Base-by-base conservation (phyloP, 768 basidiomycete species). In the Amanita exitialis region DNA sequence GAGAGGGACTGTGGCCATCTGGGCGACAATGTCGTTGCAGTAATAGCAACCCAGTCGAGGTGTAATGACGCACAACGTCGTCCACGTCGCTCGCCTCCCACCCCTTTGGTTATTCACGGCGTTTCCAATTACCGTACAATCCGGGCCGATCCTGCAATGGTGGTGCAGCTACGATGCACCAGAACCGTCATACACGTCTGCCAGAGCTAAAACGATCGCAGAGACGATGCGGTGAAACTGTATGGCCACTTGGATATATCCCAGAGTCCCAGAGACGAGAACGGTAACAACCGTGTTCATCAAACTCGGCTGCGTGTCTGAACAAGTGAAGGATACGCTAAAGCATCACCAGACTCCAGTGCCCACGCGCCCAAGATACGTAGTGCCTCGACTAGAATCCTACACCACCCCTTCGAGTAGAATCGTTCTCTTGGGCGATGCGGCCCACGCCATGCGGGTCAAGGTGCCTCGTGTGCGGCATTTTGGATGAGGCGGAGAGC, bases 1-100 rank as follows among this genome's bases (percentile, higher is more conserved):
- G 88, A 86, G 77, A 75, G 63, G 8, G 71, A 74, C 72, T 72
- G 48, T 12, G 4, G n/a, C n/a, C n/a, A n/a, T n/a, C n/a, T n/a
- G n/a, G n/a, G n/a, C n/a, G n/a, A n/a, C n/a, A n/a, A n/a, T n/a
- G n/a, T n/a, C n/a, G n/a, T n/a, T n/a, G n/a, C n/a, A n/a, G n/a
- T n/a, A n/a, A n/a, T n/a, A n/a, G n/a, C n/a, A n/a, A n/a, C n/a
- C n/a, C n/a, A n/a, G n/a, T n/a, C n/a, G n/a, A n/a, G n/a, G n/a
- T n/a, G n/a, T n/a, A n/a, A n/a, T n/a, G n/a, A n/a, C n/a, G n/a
- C n/a, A n/a, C n/a, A n/a, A n/a, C n/a, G n/a, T n/a, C n/a, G n/a
- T n/a, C n/a, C n/a, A n/a, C n/a, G n/a, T n/a, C n/a, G n/a, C n/a
- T n/a, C n/a, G n/a, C n/a, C n/a, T n/a, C n/a, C n/a, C n/a, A n/a